Base-by-base conservation (phyloP, 1,284 basidiomycete species). In the Irpex sp. region DNA sequence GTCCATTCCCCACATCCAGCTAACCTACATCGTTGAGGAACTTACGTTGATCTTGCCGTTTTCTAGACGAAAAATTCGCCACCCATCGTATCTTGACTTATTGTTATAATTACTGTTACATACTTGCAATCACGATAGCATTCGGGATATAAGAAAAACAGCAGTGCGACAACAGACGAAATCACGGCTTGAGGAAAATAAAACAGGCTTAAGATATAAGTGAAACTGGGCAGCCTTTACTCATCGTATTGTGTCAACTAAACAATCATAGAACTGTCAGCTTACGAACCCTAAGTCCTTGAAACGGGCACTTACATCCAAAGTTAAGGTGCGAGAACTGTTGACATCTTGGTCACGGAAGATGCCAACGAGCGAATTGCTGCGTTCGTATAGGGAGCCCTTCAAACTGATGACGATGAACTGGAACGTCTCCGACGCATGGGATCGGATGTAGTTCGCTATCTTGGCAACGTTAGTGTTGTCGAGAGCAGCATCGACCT, bases 321-420 rank as follows among this genome's bases (percentile, higher is more conserved):
- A 81, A 1, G 95, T 97, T 68, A 98, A 75, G 15, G 92, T 93
- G 59, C 89, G 83, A 19, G 94, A 96, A 70, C 93, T 95, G 71
- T 97, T 97, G 67, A 93, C 85, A 13, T 95, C 94, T 72, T 97
- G 95, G 73, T 98, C 94, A 19, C 96, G 85, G 75, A 95, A 96
- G 56, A 98, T 95, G 5, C 96, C 96, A 49, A 98, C 94, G 52
- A 98, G 80, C 1, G 94, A 94, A 71, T 95, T 87, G 26, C 95
- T 94, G 26, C 90, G 86, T 75, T 98, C 96, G 73, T 97, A 98
- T 62, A 96, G 75, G 0, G 92, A 91, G 15, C 91, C 89, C 73
- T 97, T 98, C 74, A 98, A 81, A 73, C 94, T 96, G 78, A 99
- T 99, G 66, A 98, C 97, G 66, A 99, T 89, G 76, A 98, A 98